Percentiles rank a stretch among this genome's conserved stretches.
These are phyloP conservation scores for Phytopythium sindhum DNA, from an alignment of 352 stramenopile genomes.

Conservation along the genomic window DNA sequence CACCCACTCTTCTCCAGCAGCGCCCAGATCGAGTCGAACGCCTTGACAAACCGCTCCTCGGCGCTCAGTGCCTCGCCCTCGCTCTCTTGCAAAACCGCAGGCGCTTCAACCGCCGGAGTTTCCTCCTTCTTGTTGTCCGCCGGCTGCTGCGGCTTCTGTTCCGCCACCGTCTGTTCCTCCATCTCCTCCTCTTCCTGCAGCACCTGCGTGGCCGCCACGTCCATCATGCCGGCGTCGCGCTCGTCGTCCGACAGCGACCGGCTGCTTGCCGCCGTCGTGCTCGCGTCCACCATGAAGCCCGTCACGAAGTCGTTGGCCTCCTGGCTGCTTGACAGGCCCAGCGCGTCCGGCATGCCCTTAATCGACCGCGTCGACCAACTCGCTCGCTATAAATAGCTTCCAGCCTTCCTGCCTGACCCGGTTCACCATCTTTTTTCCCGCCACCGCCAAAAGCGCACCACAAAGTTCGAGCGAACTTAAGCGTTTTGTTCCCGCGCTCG, in stretches of 20 bases:
- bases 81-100: neutral
- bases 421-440: neutral
- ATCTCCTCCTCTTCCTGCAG: slow-evolving; percentile 24
- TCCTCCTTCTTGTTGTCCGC: slow-evolving; percentile 2
- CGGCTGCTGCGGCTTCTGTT: slow-evolving; percentile 7
- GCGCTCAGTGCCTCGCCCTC: slow-evolving; percentile 26
- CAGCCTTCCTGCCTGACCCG: neutral
- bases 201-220: slow-evolving; percentile 33
- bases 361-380: too few relatives aligned
- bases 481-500: slow-evolving; percentile 8
- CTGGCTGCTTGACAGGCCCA: neutral
- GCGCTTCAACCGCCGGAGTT: neutral
- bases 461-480: neutral
- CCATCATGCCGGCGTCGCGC: neutral
- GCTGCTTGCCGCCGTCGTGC: neutral
- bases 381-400: slow-evolving; percentile 2
- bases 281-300: slow-evolving; percentile 3
- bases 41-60: slow-evolving; percentile 37
- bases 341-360: neutral
- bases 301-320: neutral
- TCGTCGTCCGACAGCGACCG: neutral
- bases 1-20: slow-evolving; percentile 52
- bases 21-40: slow-evolving; percentile 42
- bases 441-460: neutral
- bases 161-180: neutral